Evolutionary conservation across 345 rosid species (phyloP).

Genomic region (Streptanthus diversifolius): DNA sequence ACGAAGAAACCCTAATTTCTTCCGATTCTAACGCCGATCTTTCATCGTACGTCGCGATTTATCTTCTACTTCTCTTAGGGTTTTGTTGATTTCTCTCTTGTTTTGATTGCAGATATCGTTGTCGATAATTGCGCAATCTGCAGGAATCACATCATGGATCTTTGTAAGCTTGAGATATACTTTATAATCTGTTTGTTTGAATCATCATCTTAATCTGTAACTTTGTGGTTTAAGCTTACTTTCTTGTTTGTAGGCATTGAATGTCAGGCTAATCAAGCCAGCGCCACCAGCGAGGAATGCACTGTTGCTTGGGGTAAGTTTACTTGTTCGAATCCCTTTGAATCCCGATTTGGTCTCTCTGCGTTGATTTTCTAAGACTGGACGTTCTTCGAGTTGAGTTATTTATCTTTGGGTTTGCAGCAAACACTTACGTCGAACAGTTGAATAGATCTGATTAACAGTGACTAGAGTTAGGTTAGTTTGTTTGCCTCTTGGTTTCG

Average conservation of each 20-base stretch:
- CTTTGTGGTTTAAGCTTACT: neutral
- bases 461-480: neutral
- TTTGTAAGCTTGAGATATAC: constrained; percentile 41
- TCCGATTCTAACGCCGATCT: neutral
- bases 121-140: constrained; percentile 90
- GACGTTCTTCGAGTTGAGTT: neutral
- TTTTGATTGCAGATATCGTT: constrained; percentile 62
- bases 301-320: constrained; percentile 88
- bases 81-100: neutral
- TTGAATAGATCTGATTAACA: too few relatives aligned
- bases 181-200: neutral
- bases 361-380: neutral
- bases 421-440: neutral
- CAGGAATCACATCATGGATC: constrained; percentile 86
- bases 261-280: constrained; percentile 83
- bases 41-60: neutral
- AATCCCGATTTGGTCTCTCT: neutral
- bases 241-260: constrained; percentile 56
- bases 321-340: neutral
- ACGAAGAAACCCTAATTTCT: neutral
- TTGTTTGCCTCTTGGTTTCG: neutral
- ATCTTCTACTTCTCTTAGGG: neutral
- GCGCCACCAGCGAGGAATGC: constrained; percentile 85
- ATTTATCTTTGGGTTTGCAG: neutral
- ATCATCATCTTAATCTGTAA: neutral